These are phyloP conservation scores for Veloboletus limbatus DNA, from an alignment of 1,284 basidiomycete species.

Conservation along the genomic window DNA sequence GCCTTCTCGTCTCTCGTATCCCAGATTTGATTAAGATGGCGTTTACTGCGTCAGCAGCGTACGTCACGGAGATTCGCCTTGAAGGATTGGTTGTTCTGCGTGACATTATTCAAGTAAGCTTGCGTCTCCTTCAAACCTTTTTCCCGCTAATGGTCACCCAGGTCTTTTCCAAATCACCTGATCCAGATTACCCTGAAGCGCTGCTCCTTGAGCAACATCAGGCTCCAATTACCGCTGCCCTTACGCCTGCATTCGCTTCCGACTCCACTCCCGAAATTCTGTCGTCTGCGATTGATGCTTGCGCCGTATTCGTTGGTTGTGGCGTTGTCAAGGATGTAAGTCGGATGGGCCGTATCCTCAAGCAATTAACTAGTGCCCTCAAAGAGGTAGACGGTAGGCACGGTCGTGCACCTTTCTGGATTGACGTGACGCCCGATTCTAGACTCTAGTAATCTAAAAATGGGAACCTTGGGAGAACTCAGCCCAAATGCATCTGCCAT, in stretches of 20 bases:
- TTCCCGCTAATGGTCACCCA: conserved; percentile 33
- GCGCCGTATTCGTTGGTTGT: conserved; percentile 93
- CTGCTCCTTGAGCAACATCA: conserved; percentile 97
- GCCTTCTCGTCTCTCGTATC: conserved; percentile 77
- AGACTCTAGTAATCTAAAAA: conserved; percentile 82
- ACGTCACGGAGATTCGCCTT: conserved; percentile 93
- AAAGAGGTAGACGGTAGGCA: conserved; percentile 79
- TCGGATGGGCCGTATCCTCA: conserved; percentile 93
- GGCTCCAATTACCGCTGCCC: conserved; percentile 95
- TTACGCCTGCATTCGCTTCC: conserved; percentile 95
- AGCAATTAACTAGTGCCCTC: conserved; percentile 84
- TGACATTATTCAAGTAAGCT: conserved; percentile 87
- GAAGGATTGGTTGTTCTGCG: conserved; percentile 87
- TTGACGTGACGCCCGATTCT: conserved; percentile 13
- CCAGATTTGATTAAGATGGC: conserved; percentile 97
- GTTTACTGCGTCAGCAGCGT: conserved; percentile 94
- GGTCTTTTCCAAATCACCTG: conserved; percentile 84
- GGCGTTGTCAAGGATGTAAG: conserved; percentile 91
- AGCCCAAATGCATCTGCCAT: conserved; percentile 94
- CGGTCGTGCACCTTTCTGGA: not conserved
- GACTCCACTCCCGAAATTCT: conserved; percentile 96
- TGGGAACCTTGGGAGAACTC: conserved; percentile 86
- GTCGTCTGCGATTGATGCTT: conserved; percentile 89
- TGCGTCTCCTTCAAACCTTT: not conserved
- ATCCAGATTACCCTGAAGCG: conserved; percentile 90